Evolutionary conservation across 345 rosid genomes (phyloP), one percentile per base, ranked within the genome.

Genomic region (Laguncularia racemosa): DNA sequence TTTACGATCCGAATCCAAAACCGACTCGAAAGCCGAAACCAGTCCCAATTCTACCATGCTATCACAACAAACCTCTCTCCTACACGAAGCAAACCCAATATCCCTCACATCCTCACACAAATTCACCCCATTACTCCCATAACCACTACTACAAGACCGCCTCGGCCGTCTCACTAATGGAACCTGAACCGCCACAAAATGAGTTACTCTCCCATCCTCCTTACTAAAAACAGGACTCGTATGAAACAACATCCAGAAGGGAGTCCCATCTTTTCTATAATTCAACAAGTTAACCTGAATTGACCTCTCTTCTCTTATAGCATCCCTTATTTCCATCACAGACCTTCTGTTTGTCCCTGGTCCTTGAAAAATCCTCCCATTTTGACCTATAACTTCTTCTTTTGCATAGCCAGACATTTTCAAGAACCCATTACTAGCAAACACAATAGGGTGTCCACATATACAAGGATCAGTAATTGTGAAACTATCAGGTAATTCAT

Each of bases 371-470:
- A 77, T 40, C 67, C 89, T 72, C 18, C 97, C 99, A 57, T 93
- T 93, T 46, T 60, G 68, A 12, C 99, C 99, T 28, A 93, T 52
- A 16, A 93, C 88, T 44, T 93, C 88, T 40, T 82, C 87, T 12
- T 47, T 55, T 0, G 86, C 63, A 59, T 83, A 93, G 0, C 96
- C 92, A 0, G 84, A 68, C 92, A 87, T 83, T 65, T 93, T 83
- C 48, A 84, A 48, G 67, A 93, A 93, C 57, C 90, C 86, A 0
- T 57, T 46, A 74, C 96, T 87, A 8, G 97, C 97, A 60, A 79
- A 89, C 50, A 93, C 96, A 26, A 93, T 89, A 14, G 97, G 99
- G 73, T 93, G 95, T 47, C 90, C 95, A 53, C 88, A 64, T 14
- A 87, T 72, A 53, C 74, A 67, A 48, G 99, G 99, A 66, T 89